These are phyloP conservation scores for Eucommia ulmoides DNA, from an alignment of 257 asterid genomes.

Conservation along the genomic window DNA sequence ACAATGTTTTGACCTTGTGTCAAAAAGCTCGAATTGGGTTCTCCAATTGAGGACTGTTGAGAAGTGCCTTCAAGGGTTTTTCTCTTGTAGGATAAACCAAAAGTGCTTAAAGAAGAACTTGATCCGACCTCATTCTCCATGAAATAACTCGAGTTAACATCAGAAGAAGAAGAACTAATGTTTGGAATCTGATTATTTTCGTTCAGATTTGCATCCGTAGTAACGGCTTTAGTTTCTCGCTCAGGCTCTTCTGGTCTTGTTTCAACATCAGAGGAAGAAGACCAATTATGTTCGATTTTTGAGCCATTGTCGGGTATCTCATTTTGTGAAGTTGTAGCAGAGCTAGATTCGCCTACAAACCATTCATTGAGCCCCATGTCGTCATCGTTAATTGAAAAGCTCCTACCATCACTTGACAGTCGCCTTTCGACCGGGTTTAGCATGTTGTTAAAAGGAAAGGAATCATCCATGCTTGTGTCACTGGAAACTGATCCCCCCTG, in stretches of 20 bases:
- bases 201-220: no score
- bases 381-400: conserved; percentile 17
- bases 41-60: conserved; percentile 43
- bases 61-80: conserved; percentile 75
- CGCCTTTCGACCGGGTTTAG: conserved; percentile 52
- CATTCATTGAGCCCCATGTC: conserved; percentile 31
- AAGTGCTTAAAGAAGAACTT: conserved; percentile 39
- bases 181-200: no score
- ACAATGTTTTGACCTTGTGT: conserved; percentile 31
- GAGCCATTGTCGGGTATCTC: conserved; percentile 18
- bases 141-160: conserved; percentile 28
- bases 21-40: conserved; percentile 49
- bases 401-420: conserved; percentile 28
- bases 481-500: conserved; percentile 54
- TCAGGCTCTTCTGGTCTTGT: conserved; percentile 31
- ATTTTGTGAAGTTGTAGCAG: conserved; percentile 29
- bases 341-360: conserved; percentile 79
- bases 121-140: conserved; percentile 31
- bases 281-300: conserved; percentile 38
- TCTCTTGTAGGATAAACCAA: conserved; percentile 83
- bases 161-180: no score
- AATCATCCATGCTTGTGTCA: conserved; percentile 35
- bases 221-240: no score
- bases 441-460: conserved; percentile 35
- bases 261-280: conserved; percentile 33